Evolutionary conservation across 176 grass and related monocot species (phyloP), one percentile per base, ranked within the genome.

Genomic region (Avena sativa): DNA sequence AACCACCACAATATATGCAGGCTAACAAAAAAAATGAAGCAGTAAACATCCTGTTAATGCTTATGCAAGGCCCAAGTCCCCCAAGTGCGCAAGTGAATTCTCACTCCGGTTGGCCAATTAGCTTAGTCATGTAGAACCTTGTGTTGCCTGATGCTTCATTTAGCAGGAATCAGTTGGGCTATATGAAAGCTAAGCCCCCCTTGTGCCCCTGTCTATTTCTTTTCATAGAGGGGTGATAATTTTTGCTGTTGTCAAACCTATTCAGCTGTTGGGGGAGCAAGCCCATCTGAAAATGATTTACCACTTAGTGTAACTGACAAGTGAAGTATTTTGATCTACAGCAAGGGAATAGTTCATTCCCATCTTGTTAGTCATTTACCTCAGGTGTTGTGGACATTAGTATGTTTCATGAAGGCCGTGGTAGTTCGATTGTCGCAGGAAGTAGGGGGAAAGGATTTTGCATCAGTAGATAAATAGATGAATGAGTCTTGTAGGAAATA

Each of bases 251-350:
- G 44, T 50, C 8, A 47, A 74, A 28, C 46, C 71, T 74, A 14
- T 74, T 50, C 71, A 74, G 71, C 46, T 74, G 46, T 51, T 74
- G 3, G n/a, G 44, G n/a, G 12, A 51, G 71, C 71, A 74, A 74
- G 12, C 71, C 6, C 71, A 49, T 28, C 12, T 51, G 47, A 74
- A 74, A 74, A 51, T 74, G 71, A 16, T 74, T 74, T 74, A 26
- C 21, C 71, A 74, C 46, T 49, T 28, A 15, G 44, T 50, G 44
- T 74, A 50, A 51, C 71, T 51, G 6, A 51, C 8, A 21, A 51
- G 13, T 74, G 50, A 47, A 50, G 71, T 26, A 14, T 74, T 50
- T 74, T 9, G 21, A 12, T 51, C 32, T 74, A 51, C 46, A 26
- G 21, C 21, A 74, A 16, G 46, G 46, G 46, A 74, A 28, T 16